Percentiles rank a stretch among this genome's conserved stretches.
These are phyloP conservation scores for Pilatotrama ljubarskyi DNA, from an alignment of 768 basidiomycete genomes.

Conservation along the genomic window DNA sequence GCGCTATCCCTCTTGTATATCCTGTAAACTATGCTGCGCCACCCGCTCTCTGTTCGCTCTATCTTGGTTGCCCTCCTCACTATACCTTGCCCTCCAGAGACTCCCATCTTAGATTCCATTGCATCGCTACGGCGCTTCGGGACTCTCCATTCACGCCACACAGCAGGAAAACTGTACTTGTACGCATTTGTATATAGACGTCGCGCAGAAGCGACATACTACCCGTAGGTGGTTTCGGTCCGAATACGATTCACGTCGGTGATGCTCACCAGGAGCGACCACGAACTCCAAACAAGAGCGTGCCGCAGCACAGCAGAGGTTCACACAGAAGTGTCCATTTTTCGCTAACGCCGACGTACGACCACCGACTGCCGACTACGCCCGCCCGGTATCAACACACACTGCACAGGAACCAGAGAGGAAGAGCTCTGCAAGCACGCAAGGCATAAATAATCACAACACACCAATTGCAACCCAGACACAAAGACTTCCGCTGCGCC, in stretches of 20 bases:
- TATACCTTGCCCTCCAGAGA: no score
- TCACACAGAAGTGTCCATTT: constrained; percentile 5
- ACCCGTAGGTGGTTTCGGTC: neutral
- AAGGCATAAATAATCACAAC: constrained; percentile 24
- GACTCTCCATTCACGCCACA: neutral
- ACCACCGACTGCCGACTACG: neutral
- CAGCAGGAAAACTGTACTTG: neutral
- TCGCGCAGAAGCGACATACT: neutral
- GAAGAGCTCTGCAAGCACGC: neutral
- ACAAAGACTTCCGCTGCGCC: neutral
- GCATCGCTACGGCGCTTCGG: neutral
- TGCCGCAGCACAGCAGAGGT: no score
- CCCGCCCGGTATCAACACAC: constrained; percentile 10
- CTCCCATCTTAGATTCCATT: neutral
- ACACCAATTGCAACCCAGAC: constrained; percentile 13
- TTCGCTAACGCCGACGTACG: constrained; percentile 7
- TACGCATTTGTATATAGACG: neutral
- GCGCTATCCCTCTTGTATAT: no score
- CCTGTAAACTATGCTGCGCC: no score
- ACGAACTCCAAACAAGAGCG: neutral
- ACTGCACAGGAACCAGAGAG: constrained; percentile 3
- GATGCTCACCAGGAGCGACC: neutral
- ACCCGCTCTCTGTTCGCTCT: no score
- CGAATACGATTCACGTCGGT: no score
- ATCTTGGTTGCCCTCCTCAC: neutral